Evolutionary conservation across 75 land plant species (phyloP).

Genomic region (Picea sitchensis): DNA sequence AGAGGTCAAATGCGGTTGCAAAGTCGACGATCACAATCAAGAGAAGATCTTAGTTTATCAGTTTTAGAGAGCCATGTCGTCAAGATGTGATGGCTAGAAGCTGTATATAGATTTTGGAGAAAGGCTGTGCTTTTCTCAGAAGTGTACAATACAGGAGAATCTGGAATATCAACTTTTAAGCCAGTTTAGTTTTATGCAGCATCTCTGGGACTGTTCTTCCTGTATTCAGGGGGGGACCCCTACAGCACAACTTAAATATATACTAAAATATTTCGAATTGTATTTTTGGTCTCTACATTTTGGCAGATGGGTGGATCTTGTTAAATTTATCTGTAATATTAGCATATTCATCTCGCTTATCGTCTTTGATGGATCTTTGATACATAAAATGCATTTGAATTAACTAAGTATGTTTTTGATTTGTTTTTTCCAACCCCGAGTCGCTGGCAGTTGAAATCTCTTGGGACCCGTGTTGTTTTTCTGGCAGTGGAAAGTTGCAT

Average conservation of each 20-base stretch:
- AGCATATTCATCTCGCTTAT: background rate
- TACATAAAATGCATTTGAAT: too few relatives aligned
- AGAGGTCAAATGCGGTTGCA: slow-evolving; percentile 64
- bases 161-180: background rate
- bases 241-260: background rate
- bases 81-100: slow-evolving; percentile 23
- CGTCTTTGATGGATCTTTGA: background rate
- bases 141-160: slow-evolving; percentile 1
- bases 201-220: background rate
- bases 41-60: slow-evolving; percentile 74
- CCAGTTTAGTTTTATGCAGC: background rate
- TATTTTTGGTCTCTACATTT: background rate
- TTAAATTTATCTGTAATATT: background rate
- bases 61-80: slow-evolving; percentile 47
- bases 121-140: background rate
- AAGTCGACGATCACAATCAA: slow-evolving; percentile 81
- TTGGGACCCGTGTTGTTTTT: too few relatives aligned
- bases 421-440: too few relatives aligned
- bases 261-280: background rate
- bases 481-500: too few relatives aligned
- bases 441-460: too few relatives aligned
- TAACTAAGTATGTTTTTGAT: too few relatives aligned
- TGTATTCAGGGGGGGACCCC: background rate
- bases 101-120: background rate
- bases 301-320: background rate